Evolutionary conservation across 495 filamentous ascomycete genomes (phyloP).

Genomic region (Physcia stellaris): DNA sequence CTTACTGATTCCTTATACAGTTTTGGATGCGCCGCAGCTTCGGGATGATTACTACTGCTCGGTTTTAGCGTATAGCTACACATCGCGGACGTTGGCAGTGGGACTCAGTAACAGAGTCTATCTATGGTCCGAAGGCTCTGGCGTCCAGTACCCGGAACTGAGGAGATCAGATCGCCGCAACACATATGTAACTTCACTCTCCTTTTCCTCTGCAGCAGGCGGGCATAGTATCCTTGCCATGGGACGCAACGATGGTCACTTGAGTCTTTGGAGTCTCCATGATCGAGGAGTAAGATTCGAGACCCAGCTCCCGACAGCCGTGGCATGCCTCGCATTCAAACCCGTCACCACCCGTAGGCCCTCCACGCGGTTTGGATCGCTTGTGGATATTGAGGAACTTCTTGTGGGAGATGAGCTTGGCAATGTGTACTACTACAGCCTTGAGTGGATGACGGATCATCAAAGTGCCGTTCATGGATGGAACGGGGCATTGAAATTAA

Average conservation of each 20-base stretch:
- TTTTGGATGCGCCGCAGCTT: conserved; percentile 76
- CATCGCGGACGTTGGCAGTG: conserved; percentile 64
- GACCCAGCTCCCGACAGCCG: conserved; percentile 48
- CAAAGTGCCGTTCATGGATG: conserved; percentile 40
- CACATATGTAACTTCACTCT: conserved; percentile 65
- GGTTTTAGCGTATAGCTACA: conserved; percentile 68
- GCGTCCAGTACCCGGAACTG: conserved; percentile 34
- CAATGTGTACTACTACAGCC: conserved; percentile 70
- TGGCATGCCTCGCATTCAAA: conserved; percentile 67
- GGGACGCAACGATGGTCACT: conserved; percentile 56
- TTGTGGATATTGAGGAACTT: conserved; percentile 53
- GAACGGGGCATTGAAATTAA: conserved; percentile 62
- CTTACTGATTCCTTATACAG: conserved; percentile 22
- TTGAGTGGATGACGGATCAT: conserved; percentile 60
- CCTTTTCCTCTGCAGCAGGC: conserved; percentile 74
- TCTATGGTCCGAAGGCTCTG: conserved; percentile 69
- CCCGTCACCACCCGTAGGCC: conserved; percentile 28
- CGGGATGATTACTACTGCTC: conserved; percentile 96
- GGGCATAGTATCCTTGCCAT: conserved; percentile 71
- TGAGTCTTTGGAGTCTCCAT: conserved; percentile 47
- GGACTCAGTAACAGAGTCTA: conserved; percentile 74
- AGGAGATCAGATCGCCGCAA: conserved; percentile 20
- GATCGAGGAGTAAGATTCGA: conserved; percentile 53
- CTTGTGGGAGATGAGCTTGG: conserved; percentile 83
- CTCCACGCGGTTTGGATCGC: conserved; percentile 25